These are phyloP conservation scores for Astrocystis sublimbata DNA, from an alignment of 495 filamentous ascomycete species.

Conservation along the genomic window DNA sequence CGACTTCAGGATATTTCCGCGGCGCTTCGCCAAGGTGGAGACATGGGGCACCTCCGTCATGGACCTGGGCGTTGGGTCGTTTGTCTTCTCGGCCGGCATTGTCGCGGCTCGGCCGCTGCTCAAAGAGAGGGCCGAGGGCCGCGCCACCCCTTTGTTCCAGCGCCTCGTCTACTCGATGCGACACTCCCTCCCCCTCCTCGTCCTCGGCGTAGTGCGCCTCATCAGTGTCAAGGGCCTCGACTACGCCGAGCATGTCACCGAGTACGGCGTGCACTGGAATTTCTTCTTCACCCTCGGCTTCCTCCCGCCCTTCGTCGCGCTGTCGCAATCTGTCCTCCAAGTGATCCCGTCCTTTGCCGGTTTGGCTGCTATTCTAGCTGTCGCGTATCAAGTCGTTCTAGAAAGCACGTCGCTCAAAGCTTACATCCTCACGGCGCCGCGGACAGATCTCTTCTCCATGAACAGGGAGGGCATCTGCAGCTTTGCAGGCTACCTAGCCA, in stretches of 20 bases:
- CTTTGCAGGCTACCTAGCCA: slow-evolving; percentile 89
- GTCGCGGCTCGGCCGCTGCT: slow-evolving; percentile 86
- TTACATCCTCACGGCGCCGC: slow-evolving; percentile 81
- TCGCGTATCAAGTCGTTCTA: slow-evolving; percentile 70
- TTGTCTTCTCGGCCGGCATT: slow-evolving; percentile 95
- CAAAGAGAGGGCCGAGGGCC: slow-evolving; percentile 60
- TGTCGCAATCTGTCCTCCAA: slow-evolving; percentile 67
- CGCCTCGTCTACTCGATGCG: slow-evolving; percentile 66
- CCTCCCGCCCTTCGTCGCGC: slow-evolving; percentile 84
- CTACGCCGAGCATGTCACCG: slow-evolving; percentile 95
- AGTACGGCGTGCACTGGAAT: slow-evolving; percentile 99
- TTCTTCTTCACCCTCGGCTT: slow-evolving; percentile 98
- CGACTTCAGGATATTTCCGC: slow-evolving; percentile 89
- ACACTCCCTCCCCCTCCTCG: slow-evolving; percentile 79
- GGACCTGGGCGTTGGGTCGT: slow-evolving; percentile 96
- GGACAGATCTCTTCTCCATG: slow-evolving; percentile 74
- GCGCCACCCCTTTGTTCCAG: slow-evolving; percentile 46
- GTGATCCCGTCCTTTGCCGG: slow-evolving; percentile 70
- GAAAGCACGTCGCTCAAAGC: slow-evolving; percentile 76
- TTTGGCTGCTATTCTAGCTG: slow-evolving; percentile 64
- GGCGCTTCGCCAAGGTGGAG: slow-evolving; percentile 95
- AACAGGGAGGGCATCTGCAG: slow-evolving; percentile 95
- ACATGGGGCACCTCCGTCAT: slow-evolving; percentile 98
- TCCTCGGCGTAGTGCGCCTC: slow-evolving; percentile 77
- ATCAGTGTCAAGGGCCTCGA: slow-evolving; percentile 91